A percentile compares a stretch with the other conserved stretches of the same genome.
Conservation (phyloP, 2,329 filamentous ascomycete species). For the Venturia aucupariae region DNA sequence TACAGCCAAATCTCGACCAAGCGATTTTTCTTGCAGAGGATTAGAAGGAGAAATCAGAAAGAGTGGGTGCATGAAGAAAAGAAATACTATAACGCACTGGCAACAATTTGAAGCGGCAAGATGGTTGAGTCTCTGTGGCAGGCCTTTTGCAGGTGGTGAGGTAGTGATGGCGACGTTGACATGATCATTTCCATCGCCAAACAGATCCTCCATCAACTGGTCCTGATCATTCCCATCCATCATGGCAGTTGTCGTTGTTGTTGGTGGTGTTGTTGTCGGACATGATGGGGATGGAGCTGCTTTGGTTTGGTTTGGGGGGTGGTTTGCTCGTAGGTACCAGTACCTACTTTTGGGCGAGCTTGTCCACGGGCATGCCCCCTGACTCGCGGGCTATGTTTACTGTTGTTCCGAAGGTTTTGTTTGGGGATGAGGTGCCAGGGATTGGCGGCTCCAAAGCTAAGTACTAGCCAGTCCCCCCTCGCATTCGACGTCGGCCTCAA, state of each 20-base stretch:
- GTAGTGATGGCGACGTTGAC: conserved; percentile 47
- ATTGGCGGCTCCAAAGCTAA: neutral
- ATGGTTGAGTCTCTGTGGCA: conserved; percentile 67
- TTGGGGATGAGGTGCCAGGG: too few relatives aligned
- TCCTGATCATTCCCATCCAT: conserved; percentile 34
- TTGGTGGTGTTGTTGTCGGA: neutral
- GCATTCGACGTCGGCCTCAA: too few relatives aligned
- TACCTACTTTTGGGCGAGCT: too few relatives aligned
- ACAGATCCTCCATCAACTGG: conserved; percentile 44
- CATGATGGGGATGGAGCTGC: too few relatives aligned
- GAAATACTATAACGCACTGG: conserved; percentile 51
- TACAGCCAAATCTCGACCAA: conserved; percentile 81
- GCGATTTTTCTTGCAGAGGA: conserved; percentile 54
- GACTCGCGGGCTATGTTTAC: too few relatives aligned
- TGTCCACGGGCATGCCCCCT: too few relatives aligned
- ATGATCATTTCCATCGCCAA: conserved; percentile 46
- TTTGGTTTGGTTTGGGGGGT: too few relatives aligned
- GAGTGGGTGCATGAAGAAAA: conserved; percentile 13
- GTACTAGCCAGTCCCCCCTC: neutral
- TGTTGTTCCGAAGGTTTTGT: too few relatives aligned
- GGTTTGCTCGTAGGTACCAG: too few relatives aligned
- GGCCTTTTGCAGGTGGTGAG: conserved; percentile 51
- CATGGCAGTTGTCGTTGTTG: neutral
- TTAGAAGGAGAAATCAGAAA: neutral
- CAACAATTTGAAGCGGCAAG: conserved; percentile 66